phyloP scores from a whole-genome alignment of 805 yeast genomes.

The Schwanniomyces pseudopolymorphus region DNA sequence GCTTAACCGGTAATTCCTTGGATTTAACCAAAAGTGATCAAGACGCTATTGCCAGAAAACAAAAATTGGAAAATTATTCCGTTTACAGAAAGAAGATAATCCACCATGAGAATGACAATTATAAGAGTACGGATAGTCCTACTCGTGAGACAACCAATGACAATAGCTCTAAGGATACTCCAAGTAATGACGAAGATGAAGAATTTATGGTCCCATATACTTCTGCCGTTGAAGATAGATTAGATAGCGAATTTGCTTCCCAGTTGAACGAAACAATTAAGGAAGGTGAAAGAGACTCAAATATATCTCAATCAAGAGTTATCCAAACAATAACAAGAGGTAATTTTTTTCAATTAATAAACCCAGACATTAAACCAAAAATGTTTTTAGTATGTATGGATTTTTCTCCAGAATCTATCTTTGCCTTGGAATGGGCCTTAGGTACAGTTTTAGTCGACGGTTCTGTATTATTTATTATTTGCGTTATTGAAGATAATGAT shows the following conservation, averaged over 20 bases:
- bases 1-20: constrained; percentile 43
- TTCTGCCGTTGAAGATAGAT: constrained; percentile 62
- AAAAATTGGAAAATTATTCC: constrained; percentile 56
- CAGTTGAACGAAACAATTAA: constrained; percentile 51
- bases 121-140: constrained; percentile 8
- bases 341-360: constrained; percentile 52
- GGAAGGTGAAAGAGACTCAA: constrained; percentile 56
- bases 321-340: constrained; percentile 72
- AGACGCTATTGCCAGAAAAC: constrained; percentile 47
- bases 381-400: constrained; percentile 80
- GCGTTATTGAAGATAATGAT: constrained; percentile 52
- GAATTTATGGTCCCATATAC: constrained; percentile 62
- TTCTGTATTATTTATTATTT: constrained; percentile 72
- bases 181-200: constrained; percentile 7
- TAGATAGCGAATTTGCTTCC: constrained; percentile 60
- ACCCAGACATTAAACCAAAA: constrained; percentile 46
- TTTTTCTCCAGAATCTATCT: constrained; percentile 75
- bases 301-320: constrained; percentile 54
- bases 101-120: constrained; percentile 49
- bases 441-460: constrained; percentile 85
- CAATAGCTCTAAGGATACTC: constrained; percentile 5
- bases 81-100: constrained; percentile 59
- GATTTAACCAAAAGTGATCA: constrained; percentile 47
- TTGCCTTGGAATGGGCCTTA: constrained; percentile 84
- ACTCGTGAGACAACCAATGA: not conserved